Percentiles rank a stretch among this genome's conserved stretches.
Evolutionary conservation across 192 early-diverging fungal genomes (phyloP).

Genomic region (Funneliformis geosporum): DNA sequence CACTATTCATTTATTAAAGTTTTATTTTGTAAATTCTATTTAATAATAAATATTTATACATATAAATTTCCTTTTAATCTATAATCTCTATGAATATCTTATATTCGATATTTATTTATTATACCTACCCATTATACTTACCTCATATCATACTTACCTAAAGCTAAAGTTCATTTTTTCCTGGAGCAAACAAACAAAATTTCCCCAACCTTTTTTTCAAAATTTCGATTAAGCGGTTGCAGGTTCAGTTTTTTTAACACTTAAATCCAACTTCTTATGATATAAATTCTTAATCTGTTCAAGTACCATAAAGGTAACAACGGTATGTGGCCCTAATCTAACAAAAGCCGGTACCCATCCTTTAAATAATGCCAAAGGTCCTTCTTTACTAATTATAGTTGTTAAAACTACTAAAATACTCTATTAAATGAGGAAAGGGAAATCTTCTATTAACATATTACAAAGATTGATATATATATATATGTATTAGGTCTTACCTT

Average conservation of each 20-base stretch:
- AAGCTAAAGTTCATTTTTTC: no score
- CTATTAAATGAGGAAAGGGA: neutral
- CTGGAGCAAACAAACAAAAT: no score
- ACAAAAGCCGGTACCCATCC: slow-evolving; percentile 84
- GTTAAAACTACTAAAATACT: slow-evolving; percentile 43
- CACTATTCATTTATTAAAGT: no score
- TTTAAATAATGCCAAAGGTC: slow-evolving; percentile 70
- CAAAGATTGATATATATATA: neutral
- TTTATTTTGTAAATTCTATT: no score
- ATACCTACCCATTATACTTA: no score
- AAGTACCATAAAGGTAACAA: slow-evolving; percentile 80
- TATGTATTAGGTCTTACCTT: slow-evolving; percentile 23
- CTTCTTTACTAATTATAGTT: slow-evolving; percentile 62
- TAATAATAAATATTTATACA: no score
- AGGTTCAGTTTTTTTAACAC: neutral
- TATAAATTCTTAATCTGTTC: slow-evolving; percentile 65
- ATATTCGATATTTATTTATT: no score
- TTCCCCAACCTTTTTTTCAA: no score
- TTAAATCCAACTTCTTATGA: neutral
- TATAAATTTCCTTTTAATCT: no score
- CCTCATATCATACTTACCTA: no score
- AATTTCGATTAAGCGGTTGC: neutral
- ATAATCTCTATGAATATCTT: no score
- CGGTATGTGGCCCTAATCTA: slow-evolving; percentile 81
- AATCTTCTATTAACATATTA: neutral